Evolutionary conservation across 2,329 filamentous ascomycete species (phyloP).

Genomic region (Xylariaceae sp.): DNA sequence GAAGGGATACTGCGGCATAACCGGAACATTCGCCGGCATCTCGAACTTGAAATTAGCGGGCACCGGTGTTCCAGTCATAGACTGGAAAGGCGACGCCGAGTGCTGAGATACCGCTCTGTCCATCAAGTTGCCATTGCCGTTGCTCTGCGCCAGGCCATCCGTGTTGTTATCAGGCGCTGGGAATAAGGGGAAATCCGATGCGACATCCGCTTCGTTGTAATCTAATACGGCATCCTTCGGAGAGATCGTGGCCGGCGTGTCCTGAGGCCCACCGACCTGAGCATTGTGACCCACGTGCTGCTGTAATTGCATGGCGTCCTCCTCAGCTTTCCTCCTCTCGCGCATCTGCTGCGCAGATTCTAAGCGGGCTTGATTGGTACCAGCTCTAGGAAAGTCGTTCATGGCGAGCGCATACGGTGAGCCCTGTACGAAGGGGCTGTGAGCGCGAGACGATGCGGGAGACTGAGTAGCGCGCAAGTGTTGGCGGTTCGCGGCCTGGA

Average conservation of each 20-base stretch:
- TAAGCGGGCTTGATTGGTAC: slow-evolving; percentile 37
- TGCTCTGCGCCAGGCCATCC: slow-evolving; percentile 36
- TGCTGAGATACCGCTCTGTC: slow-evolving; percentile 23
- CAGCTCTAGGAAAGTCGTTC: slow-evolving; percentile 40
- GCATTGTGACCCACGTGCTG: slow-evolving; percentile 38
- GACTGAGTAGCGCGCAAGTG: slow-evolving; percentile 57
- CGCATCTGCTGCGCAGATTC: slow-evolving; percentile 54
- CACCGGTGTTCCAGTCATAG: slow-evolving; percentile 27
- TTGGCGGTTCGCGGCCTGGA: slow-evolving; percentile 74
- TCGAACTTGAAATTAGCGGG: slow-evolving; percentile 31
- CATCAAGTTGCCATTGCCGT: slow-evolving; percentile 18
- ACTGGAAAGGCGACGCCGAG: slow-evolving; percentile 27
- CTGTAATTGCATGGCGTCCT: slow-evolving; percentile 46
- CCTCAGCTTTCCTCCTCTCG: slow-evolving; percentile 56
- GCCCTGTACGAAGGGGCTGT: slow-evolving; percentile 75
- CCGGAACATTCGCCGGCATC: slow-evolving; percentile 37
- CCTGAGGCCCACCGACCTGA: slow-evolving; percentile 38
- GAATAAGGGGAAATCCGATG: slow-evolving; percentile 68
- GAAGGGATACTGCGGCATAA: slow-evolving; percentile 30
- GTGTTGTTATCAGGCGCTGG: slow-evolving; percentile 48
- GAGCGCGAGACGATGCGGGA: slow-evolving; percentile 53
- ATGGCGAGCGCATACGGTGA: slow-evolving; percentile 54
- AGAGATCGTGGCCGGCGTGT: slow-evolving; percentile 78
- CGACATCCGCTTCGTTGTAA: slow-evolving; percentile 70
- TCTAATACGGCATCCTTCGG: slow-evolving; percentile 88